Base-by-base conservation (phyloP, 805 yeast genomes). In the Candida sonorensis region DNA sequence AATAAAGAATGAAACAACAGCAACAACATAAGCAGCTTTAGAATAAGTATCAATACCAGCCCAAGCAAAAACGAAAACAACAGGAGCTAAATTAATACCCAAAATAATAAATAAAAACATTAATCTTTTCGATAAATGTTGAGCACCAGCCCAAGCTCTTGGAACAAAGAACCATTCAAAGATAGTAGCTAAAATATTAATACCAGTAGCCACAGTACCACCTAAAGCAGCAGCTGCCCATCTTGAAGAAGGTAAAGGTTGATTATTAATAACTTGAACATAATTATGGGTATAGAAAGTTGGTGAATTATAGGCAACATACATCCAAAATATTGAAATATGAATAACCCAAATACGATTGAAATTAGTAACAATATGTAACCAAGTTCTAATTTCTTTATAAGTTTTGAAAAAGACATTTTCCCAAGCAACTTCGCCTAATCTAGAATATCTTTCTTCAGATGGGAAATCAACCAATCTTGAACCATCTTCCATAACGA, bases 101-200 rank as follows among this genome's bases (percentile, higher is more conserved):
- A 87, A 67, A 45, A 87, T 74, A 32, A 74, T 44, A 34, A 80
- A 45, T 57, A 90, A 62, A 56, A 88, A 81, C 68, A 79, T 55
- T 50, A 92, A 69, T 58, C 98, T 81, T 64, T 95, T 85, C 23
- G 86, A 66, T 55, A 92, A 73, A 59, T 84, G 96, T 66, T 90
- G 97, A 59, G 97, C 97, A 63, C 99, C 98, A 22, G 97, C 94
- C 97, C 97, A 92, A 49, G 81, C 76, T 64, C 97, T 81, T 46
- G 98, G 98, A 40, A 92, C 97, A 52, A 87, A 92, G 57, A 78
- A 67, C 95, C 95, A 90, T 64, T 92, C 98, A 52, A 83, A 75
- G 23, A 87, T 37, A 18, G 97, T 88, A 31, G 98, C 98, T 37
- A 74, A 46, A 38, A 92, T 70, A 64, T 92, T 95, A 51, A 92